Conservation (phyloP, 2,329 filamentous ascomycete species). For the Parascedosporium putredinis region DNA sequence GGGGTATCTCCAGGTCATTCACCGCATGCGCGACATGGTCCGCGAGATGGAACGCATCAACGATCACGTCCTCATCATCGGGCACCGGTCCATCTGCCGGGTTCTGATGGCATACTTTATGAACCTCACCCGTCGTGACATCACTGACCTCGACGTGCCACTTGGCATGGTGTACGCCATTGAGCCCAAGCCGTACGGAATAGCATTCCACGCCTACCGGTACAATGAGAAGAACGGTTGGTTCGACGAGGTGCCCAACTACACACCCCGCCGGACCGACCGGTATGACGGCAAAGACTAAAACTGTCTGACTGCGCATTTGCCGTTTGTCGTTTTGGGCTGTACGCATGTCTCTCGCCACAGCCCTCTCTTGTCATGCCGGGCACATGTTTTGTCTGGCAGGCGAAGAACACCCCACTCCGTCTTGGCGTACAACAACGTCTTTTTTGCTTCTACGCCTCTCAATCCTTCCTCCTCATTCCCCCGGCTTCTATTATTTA, state of each 20-base stretch:
- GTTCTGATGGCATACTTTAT: constrained; percentile 96
- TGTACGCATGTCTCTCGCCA: not conserved
- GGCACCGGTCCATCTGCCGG: constrained; percentile 82
- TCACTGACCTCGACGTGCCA: constrained; percentile 88
- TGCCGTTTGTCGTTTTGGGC: not conserved
- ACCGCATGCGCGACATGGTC: constrained; percentile 87
- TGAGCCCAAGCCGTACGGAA: constrained; percentile 94
- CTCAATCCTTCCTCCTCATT: no score
- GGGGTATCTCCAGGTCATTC: constrained; percentile 94
- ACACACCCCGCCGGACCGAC: constrained; percentile 55
- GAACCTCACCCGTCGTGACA: constrained; percentile 79
- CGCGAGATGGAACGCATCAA: constrained; percentile 95
- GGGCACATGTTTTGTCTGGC: no score
- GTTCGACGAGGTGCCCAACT: constrained; percentile 81
- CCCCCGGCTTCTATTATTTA: no score
- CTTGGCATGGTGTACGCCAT: constrained; percentile 90
- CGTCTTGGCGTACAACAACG: no score
- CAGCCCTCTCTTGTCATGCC: no score
- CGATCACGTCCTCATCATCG: constrained; percentile 86
- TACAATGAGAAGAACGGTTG: constrained; percentile 70
- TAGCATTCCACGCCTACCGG: constrained; percentile 90
- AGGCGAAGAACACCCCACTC: no score
- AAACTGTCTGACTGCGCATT: not conserved
- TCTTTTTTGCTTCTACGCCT: no score
- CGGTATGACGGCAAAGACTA: not conserved